A percentile compares a stretch with the other conserved stretches of the same genome.
These are phyloP conservation scores for Amanita thiersii DNA, from an alignment of 768 basidiomycete species.

Conservation along the genomic window DNA sequence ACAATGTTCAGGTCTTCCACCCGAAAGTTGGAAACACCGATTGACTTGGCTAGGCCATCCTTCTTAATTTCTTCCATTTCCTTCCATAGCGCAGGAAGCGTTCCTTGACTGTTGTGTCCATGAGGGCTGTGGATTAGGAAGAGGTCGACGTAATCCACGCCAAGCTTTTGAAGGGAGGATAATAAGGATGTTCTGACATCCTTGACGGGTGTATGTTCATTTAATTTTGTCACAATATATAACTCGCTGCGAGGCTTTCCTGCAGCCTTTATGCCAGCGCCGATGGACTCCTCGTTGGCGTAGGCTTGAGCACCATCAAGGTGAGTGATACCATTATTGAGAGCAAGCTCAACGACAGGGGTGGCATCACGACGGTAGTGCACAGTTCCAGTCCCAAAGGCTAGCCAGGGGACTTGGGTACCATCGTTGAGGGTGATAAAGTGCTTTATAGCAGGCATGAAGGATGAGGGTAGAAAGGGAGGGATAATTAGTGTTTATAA, in stretches of 20 bases:
- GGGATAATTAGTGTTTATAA: constrained; percentile 9
- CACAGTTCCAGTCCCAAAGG: constrained; percentile 56
- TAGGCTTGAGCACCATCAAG: constrained; percentile 61
- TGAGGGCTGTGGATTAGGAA: constrained; percentile 52
- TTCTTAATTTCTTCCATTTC: constrained; percentile 49
- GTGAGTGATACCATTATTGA: constrained; percentile 50
- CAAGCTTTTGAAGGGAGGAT: constrained; percentile 46
- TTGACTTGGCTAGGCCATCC: constrained; percentile 41
- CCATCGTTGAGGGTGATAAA: constrained; percentile 49
- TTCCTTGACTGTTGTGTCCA: constrained; percentile 26
- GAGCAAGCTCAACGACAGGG: constrained; percentile 33
- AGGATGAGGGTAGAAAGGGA: constrained; percentile 9
- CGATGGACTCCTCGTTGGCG: constrained; percentile 45
- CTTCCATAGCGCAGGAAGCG: constrained; percentile 46
- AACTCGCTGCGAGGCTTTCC: constrained; percentile 45
- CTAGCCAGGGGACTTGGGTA: constrained; percentile 43
- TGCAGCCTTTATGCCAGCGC: constrained; percentile 39
- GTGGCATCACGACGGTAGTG: constrained; percentile 36
- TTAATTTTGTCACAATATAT: constrained; percentile 57
- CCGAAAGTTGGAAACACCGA: constrained; percentile 66
- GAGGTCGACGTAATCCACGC: constrained; percentile 48
- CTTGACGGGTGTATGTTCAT: constrained; percentile 29
- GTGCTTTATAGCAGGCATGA: constrained; percentile 19
- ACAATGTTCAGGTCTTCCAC: constrained; percentile 46
- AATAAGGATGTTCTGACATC: constrained; percentile 41